Base-by-base conservation (phyloP, 2,329 filamentous ascomycete genomes). In the Penicillium sp. region DNA sequence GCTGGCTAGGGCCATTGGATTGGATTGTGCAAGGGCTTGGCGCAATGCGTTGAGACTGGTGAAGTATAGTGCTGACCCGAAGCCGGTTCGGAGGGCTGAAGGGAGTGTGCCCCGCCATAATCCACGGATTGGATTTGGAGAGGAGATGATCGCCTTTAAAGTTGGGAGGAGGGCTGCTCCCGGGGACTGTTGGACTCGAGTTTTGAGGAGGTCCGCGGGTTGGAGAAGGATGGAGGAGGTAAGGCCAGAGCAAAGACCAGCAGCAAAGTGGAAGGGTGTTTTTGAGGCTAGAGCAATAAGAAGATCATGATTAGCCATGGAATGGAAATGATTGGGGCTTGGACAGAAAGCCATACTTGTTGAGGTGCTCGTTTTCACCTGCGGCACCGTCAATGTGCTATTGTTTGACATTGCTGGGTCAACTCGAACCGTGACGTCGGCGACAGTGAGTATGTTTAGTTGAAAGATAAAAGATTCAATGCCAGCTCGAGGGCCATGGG, bases 161-260 rank as follows among this genome's bases (percentile, higher is more conserved):
- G 89, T 89, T 25, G 80, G 78, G 52, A 84, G 75, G 56, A 97
- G 84, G 2, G 91, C 86, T 63, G 84, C 83, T 43, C 84, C 82
- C 58, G 75, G 86, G 34, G 90, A 91, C 75, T 97, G 94, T 73
- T 99, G 94, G 40, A 97, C 87, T 46, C 94, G 88, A 31, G 94
- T 99, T 77, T 99, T 99, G 72, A 99, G 86, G 4, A 99, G 87
- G 76, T 99, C 94, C 69, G 94, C 89, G 27, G 94, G 94, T 75
- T 99, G 94, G 16, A 99, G 84, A 54, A 97, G 86, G 58, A 96
- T 87, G 54, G 94, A 92, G 51, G 92, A 94, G 63, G 91, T 84
- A 50, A 96, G 83, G 68, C 94, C 94, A 8, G 92, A 97, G 69
- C 86, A 85, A 55, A 97, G 84, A 61, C 94, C 94, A 62, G 92